These are phyloP conservation scores for Diplotaxis tenuifolia DNA, from an alignment of 345 rosid genomes.

Conservation along the genomic window DNA sequence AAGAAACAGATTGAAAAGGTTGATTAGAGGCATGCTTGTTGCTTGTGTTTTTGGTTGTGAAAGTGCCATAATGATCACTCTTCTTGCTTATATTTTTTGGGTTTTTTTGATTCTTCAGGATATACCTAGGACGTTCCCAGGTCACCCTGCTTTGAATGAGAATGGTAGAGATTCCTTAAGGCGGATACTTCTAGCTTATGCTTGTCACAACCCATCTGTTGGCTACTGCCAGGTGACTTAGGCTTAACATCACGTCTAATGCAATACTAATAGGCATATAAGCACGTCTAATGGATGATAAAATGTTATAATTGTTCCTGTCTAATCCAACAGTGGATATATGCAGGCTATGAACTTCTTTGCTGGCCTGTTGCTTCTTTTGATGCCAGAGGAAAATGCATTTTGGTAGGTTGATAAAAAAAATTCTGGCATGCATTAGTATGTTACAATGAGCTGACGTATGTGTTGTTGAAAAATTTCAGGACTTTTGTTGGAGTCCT, in stretches of 20 bases:
- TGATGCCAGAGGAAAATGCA: slow-evolving; percentile 99
- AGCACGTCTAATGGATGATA: background rate
- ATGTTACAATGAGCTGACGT: slow-evolving; percentile 22
- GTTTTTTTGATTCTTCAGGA: slow-evolving; percentile 52
- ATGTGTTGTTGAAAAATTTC: slow-evolving; percentile 31
- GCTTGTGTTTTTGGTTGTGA: slow-evolving; percentile 54
- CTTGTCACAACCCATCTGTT: slow-evolving; percentile 86
- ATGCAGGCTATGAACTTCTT: slow-evolving; percentile 98
- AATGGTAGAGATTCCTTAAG: slow-evolving; percentile 86
- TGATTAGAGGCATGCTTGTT: slow-evolving; percentile 52
- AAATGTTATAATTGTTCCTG: slow-evolving; percentile 10
- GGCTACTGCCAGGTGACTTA: slow-evolving; percentile 93
- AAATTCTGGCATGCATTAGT: background rate
- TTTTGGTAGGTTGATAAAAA: slow-evolving; percentile 74
- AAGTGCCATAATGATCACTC: slow-evolving; percentile 42
- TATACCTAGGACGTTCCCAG: slow-evolving; percentile 92
- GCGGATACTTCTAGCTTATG: slow-evolving; percentile 86
- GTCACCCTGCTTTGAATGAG: slow-evolving; percentile 92
- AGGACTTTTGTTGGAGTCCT: slow-evolving; percentile 92
- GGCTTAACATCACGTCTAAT: background rate
- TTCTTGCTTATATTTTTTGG: slow-evolving; percentile 32
- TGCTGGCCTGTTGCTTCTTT: slow-evolving; percentile 88
- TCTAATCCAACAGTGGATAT: slow-evolving; percentile 19
- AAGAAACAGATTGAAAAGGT: slow-evolving; percentile 98
- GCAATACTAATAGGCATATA: background rate